phyloP scores from a whole-genome alignment of 495 filamentous ascomycete genomes.

The Penicillium lividum region DNA sequence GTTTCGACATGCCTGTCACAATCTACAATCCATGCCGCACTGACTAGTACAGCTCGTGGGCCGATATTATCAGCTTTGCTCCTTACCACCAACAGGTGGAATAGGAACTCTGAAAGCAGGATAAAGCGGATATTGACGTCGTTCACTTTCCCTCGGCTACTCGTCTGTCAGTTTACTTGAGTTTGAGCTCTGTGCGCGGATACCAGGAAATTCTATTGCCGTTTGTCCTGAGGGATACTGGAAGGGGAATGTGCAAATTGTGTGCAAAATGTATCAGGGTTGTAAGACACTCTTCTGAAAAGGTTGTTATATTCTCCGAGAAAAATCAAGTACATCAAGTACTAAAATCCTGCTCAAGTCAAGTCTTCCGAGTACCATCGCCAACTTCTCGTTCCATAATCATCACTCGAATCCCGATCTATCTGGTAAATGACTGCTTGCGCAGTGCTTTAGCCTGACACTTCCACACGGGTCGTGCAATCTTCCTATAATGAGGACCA shows the following conservation, averaged over 20 bases:
- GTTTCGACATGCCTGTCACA: slow-evolving; percentile 45
- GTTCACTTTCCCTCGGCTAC: slow-evolving; percentile 54
- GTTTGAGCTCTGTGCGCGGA: slow-evolving; percentile 47
- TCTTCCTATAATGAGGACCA: background rate
- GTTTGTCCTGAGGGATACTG: slow-evolving; percentile 52
- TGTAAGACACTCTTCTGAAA: no score
- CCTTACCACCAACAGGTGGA: slow-evolving; percentile 55
- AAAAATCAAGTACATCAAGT: background rate
- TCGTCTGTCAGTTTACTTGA: slow-evolving; percentile 52
- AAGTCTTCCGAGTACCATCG: background rate
- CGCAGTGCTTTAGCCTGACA: slow-evolving; percentile 6
- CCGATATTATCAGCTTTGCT: slow-evolving; percentile 38
- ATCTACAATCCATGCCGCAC: slow-evolving; percentile 58
- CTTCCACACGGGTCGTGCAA: slow-evolving; percentile 1
- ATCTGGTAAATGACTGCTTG: slow-evolving; percentile 4
- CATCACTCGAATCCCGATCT: background rate
- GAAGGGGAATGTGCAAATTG: slow-evolving; percentile 59
- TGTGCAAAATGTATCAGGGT: slow-evolving; percentile 43
- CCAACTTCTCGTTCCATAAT: background rate
- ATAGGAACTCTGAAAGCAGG: slow-evolving; percentile 60
- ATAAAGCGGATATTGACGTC: slow-evolving; percentile 49
- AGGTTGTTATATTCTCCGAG: background rate
- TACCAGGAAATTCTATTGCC: slow-evolving; percentile 50
- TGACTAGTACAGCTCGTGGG: slow-evolving; percentile 58
- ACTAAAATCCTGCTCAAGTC: background rate